These are phyloP conservation scores for Piper longum DNA, from an alignment of 164 flowering plant species.

Conservation along the genomic window DNA sequence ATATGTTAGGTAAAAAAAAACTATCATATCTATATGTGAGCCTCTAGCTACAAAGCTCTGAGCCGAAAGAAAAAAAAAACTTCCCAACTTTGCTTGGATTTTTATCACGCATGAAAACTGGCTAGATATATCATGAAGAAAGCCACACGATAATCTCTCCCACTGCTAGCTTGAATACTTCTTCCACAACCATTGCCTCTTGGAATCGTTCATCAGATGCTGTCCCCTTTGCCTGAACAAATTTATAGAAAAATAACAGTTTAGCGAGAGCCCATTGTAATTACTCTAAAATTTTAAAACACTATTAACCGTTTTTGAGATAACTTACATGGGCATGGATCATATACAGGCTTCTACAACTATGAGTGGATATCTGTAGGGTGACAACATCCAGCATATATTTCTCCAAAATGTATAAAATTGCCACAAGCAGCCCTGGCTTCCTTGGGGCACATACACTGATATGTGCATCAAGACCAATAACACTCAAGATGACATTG, in stretches of 20 bases:
- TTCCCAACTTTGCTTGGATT: too few relatives aligned
- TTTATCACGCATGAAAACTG: too few relatives aligned
- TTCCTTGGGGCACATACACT: constrained; percentile 43
- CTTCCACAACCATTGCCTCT: constrained; percentile 33
- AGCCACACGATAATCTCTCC: constrained; percentile 49
- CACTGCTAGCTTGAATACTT: constrained; percentile 52
- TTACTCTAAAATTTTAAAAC: neutral
- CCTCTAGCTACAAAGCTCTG: too few relatives aligned
- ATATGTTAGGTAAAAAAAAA: too few relatives aligned
- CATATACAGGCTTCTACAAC: constrained; percentile 39
- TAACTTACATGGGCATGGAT: constrained; percentile 65
- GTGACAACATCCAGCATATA: constrained; percentile 45
- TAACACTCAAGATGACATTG: constrained; percentile 49
- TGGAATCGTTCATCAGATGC: constrained; percentile 19
- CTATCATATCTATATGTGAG: too few relatives aligned
- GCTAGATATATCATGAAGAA: constrained; percentile 13
- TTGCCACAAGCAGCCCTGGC: constrained; percentile 35
- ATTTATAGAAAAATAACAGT: neutral
- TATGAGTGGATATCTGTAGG: constrained; percentile 48
- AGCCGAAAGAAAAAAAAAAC: too few relatives aligned
- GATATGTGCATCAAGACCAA: constrained; percentile 59
- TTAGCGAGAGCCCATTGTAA: neutral
- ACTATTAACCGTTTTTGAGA: too few relatives aligned
- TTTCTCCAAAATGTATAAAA: constrained; percentile 52
- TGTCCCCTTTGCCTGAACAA: constrained; percentile 16